These are phyloP conservation scores for Colletotrichum lindemuthianum DNA, from an alignment of 2,329 filamentous ascomycete genomes.

Conservation along the genomic window DNA sequence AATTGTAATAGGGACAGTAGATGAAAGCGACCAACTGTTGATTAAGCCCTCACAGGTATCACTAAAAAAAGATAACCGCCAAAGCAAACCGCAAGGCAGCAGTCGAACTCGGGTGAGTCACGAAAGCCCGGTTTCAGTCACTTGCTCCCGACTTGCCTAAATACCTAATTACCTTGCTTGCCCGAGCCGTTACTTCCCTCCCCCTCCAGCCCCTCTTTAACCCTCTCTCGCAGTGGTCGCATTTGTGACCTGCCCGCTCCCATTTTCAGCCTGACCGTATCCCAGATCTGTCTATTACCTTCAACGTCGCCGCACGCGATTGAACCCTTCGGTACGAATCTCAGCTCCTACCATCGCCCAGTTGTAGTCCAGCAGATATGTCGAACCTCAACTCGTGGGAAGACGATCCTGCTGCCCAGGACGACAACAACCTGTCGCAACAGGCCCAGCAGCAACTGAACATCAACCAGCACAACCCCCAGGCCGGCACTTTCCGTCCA, in stretches of 20 bases:
- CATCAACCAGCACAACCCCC: constrained; percentile 65
- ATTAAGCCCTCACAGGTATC: neutral
- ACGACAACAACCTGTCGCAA: constrained; percentile 80
- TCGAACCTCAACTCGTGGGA: constrained; percentile 96
- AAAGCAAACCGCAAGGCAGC: too few species aligned
- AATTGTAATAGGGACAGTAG: too few species aligned
- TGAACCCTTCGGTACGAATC: constrained; percentile 2
- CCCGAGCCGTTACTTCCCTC: too few species aligned
- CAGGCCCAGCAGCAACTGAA: constrained; percentile 82
- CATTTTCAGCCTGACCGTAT: constrained; percentile 34
- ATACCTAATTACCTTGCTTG: too few species aligned
- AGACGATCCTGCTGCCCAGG: constrained; percentile 82
- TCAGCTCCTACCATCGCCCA: constrained; percentile 13
- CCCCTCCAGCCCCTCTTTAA: constrained; percentile 34
- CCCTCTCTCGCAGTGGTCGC: constrained; percentile 25
- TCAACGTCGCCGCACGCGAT: constrained; percentile 4
- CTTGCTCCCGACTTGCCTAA: neutral
- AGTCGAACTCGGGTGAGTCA: too few species aligned
- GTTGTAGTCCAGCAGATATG: constrained; percentile 63
- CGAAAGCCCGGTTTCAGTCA: constrained; percentile 22
- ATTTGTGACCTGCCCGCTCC: constrained; percentile 32
- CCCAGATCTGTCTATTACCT: constrained; percentile 8
- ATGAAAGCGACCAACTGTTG: neutral
- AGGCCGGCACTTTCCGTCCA: constrained; percentile 57
- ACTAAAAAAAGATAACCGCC: too few species aligned